Evolutionary conservation across 2,329 filamentous ascomycete genomes (phyloP), one percentile per base, ranked within the genome.

Genomic region (Pestalotiopsis sp.): DNA sequence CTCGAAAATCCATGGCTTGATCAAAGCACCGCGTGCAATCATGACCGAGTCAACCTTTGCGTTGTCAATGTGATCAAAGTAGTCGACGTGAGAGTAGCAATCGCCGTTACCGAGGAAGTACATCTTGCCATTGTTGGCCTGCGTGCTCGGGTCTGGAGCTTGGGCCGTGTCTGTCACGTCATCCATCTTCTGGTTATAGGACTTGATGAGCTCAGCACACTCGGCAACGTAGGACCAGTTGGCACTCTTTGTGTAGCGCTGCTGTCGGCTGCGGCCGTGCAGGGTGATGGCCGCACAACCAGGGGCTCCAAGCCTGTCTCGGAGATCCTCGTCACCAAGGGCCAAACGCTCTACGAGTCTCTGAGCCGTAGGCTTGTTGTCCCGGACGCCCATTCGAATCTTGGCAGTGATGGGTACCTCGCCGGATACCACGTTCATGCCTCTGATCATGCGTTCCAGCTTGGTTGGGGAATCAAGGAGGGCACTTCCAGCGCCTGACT

Each of bases 1-100:
- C 80, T 99, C 96, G 78, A 98, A 99, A 71, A 99, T 86, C 96
- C 96, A 99, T 0, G 96, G 96, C 83, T 99, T 99, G 82, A 98
- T 93, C 69, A 99, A 87, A 11, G 96, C 96, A 68, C 96, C 96
- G 70, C 96, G 93, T n/a, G 91, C 96, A 70, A 98, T 90, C 96
- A 99, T 98, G 78, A 97, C 93, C n/a, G 90, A 90, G 82, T 98
- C 95, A 60, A 98, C 94, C 61, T 89, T 89, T 45, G 93, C 88
- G 69, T 95, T 88, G 62, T 91, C 86, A 52, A 98, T 85, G 76
- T 96, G 91, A 68, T 90, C 84, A 71, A 90, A 90, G 83, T 98
- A 98, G 78, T 98, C 94, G 39, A 91, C 83, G 79, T 98, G 94
- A 4, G 94, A 98, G 83, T 93, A 98, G 81, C 95, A 96, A 82